Evolutionary conservation across 1,284 basidiomycete genomes (phyloP).

Genomic region (Sporisorium scitamineum): DNA sequence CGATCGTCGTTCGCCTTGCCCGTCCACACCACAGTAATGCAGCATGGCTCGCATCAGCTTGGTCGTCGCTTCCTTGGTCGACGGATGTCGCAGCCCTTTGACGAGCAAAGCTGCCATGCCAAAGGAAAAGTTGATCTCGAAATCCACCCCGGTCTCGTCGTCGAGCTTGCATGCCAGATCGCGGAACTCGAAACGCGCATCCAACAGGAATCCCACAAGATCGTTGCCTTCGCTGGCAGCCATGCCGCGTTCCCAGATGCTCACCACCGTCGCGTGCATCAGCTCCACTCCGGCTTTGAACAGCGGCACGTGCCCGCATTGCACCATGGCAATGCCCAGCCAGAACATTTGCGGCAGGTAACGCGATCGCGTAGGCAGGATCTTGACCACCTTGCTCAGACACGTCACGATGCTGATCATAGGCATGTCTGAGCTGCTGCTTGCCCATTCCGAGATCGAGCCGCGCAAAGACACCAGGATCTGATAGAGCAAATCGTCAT

Average conservation of each 20-base stretch:
- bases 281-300: conserved; percentile 64
- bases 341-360: conserved; percentile 67
- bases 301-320: conserved; percentile 61
- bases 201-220: conserved; percentile 54
- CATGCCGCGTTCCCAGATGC: conserved; percentile 53
- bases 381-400: conserved; percentile 64
- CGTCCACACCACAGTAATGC: conserved; percentile 47
- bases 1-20: conserved; percentile 42
- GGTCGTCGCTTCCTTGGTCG: conserved; percentile 57
- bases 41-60: conserved; percentile 59
- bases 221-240: conserved; percentile 49
- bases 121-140: conserved; percentile 66
- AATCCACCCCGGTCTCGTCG: conserved; percentile 65
- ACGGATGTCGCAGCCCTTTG: conserved; percentile 61
- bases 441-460: conserved; percentile 64
- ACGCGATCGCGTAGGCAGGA: conserved; percentile 56
- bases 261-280: conserved; percentile 55
- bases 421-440: conserved; percentile 58
- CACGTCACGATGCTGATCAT: conserved; percentile 67
- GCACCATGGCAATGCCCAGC: conserved; percentile 63
- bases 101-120: conserved; percentile 63
- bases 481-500: conserved; percentile 88
- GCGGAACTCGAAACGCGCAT: conserved; percentile 61
- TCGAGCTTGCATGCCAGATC: conserved; percentile 61
- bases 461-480: conserved; percentile 79